Evolutionary conservation across 768 basidiomycete genomes (phyloP).

Genomic region (Auricularia sp.): DNA sequence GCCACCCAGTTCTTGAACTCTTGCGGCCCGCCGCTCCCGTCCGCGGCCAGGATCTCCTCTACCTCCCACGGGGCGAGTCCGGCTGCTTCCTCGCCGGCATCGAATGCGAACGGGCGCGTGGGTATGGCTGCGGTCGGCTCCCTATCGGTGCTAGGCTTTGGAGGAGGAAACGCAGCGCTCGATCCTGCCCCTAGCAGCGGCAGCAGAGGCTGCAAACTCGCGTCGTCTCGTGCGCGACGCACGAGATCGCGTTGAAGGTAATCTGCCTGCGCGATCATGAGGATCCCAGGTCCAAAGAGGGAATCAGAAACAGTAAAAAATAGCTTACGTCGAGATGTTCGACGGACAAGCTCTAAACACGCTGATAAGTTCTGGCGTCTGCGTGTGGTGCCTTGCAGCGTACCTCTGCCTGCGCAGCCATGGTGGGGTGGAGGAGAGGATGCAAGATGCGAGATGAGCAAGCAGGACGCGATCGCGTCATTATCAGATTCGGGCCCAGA

Average conservation of each 20-base stretch:
- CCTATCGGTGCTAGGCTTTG: background rate
- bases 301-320: background rate
- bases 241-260: slow-evolving; percentile 1
- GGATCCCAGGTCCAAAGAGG: background rate
- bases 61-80: slow-evolving; percentile 6
- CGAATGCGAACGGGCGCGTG: background rate
- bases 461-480: background rate
- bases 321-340: background rate
- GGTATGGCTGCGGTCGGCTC: background rate
- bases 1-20: slow-evolving; percentile 6
- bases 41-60: background rate
- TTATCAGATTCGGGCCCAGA: background rate
- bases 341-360: background rate
- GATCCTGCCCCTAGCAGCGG: background rate
- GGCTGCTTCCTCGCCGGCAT: background rate
- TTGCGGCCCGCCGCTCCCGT: background rate
- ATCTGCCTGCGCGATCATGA: slow-evolving; percentile 1
- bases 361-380: background rate
- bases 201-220: background rate
- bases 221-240: background rate
- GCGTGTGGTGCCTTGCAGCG: background rate
- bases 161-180: background rate
- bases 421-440: background rate
- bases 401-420: background rate
- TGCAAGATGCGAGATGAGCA: background rate